Evolutionary conservation across 2,329 filamentous ascomycete species (phyloP).

Genomic region (Alternaria sp.): DNA sequence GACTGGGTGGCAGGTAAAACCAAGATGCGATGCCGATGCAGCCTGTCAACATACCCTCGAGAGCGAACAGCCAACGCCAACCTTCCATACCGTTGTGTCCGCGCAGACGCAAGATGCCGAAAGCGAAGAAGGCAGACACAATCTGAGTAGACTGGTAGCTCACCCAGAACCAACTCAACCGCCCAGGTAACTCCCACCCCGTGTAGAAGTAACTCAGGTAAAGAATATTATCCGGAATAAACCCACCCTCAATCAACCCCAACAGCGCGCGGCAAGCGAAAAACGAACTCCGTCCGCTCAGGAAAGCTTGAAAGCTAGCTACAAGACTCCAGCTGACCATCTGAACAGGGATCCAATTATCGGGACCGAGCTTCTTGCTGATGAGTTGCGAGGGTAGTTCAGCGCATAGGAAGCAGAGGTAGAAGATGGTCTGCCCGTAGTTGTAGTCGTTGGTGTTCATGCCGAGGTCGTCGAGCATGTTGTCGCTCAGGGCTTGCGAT

Average conservation of each 20-base stretch:
- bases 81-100: slow-evolving; percentile 59
- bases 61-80: slow-evolving; percentile 63
- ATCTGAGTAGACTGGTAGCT: slow-evolving; percentile 65
- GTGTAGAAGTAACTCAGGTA: slow-evolving; percentile 81
- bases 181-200: slow-evolving; percentile 69
- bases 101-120: slow-evolving; percentile 59
- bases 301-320: slow-evolving; percentile 72
- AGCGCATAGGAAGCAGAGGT: slow-evolving; percentile 74
- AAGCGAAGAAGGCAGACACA: slow-evolving; percentile 62
- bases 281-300: slow-evolving; percentile 58
- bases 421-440: slow-evolving; percentile 66
- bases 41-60: slow-evolving; percentile 48
- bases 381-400: slow-evolving; percentile 57
- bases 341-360: slow-evolving; percentile 52
- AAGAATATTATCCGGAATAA: slow-evolving; percentile 69
- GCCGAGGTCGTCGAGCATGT: slow-evolving; percentile 40
- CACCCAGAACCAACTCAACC: slow-evolving; percentile 75
- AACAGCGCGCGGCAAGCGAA: slow-evolving; percentile 53
- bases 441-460: slow-evolving; percentile 50
- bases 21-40: slow-evolving; percentile 46
- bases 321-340: slow-evolving; percentile 56
- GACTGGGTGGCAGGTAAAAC: slow-evolving; percentile 56
- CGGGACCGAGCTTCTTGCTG: slow-evolving; percentile 55
- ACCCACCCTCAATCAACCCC: slow-evolving; percentile 56
- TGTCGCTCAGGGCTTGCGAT: slow-evolving; percentile 45